Percentiles rank a stretch among this genome's conserved stretches.
phyloP scores from a whole-genome alignment of 2,329 filamentous ascomycete species.

The Talaromyces sp. region DNA sequence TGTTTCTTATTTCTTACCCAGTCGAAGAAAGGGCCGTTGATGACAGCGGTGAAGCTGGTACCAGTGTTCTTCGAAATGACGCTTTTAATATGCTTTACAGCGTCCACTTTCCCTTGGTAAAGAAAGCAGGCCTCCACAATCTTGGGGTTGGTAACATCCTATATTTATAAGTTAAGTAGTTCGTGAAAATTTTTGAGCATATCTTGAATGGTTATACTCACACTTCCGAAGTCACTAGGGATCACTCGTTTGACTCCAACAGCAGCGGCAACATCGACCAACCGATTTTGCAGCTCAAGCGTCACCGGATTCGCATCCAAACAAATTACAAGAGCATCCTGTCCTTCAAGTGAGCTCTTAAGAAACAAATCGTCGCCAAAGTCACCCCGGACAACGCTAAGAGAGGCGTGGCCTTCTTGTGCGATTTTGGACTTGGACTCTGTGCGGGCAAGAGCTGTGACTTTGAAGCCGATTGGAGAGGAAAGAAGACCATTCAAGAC shows the following conservation, averaged over 20 bases:
- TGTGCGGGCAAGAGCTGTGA: constrained; percentile 3
- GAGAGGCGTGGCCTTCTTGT: constrained; percentile 3
- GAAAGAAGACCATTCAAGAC: constrained; percentile 7
- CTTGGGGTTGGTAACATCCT: constrained; percentile 13
- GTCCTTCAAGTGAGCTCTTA: constrained; percentile 1
- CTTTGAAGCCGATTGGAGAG: constrained; percentile 8
- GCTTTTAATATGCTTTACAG: constrained; percentile 1
- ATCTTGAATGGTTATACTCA: not conserved
- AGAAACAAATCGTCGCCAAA: constrained; percentile 1
- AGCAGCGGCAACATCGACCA: constrained; percentile 10
- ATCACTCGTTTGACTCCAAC: constrained; percentile 14
- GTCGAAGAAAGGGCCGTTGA: constrained; percentile 14
- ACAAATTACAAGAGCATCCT: constrained; percentile 9
- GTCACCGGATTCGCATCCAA: constrained; percentile 3
- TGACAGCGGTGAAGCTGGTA: constrained; percentile 13
- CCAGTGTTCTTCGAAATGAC: constrained; percentile 1
- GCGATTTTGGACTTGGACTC: constrained; percentile 8
- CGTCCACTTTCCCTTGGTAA: constrained; percentile 12
- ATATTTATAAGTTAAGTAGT: not conserved
- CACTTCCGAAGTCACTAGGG: constrained; percentile 17
- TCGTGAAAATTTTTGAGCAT: not conserved
- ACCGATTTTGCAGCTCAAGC: constrained; percentile 4
- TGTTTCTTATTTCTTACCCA: constrained; percentile 14
- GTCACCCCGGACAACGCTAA: constrained; percentile 12
- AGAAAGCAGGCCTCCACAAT: constrained; percentile 4